Base-by-base conservation (phyloP, 2,329 filamentous ascomycete genomes). In the Aspergillus sp. region DNA sequence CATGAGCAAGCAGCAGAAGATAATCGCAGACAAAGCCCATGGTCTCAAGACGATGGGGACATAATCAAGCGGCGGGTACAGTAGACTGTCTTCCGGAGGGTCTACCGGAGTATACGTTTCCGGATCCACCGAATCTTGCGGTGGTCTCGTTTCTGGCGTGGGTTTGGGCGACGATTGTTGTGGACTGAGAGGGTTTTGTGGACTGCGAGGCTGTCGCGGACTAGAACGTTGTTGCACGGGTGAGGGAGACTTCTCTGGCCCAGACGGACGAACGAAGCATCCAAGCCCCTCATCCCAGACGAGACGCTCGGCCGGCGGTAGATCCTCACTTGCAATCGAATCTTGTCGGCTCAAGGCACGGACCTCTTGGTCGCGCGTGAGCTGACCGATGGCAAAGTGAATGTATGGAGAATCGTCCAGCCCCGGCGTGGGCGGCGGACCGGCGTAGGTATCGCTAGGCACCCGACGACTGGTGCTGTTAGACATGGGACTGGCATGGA, bases 341-440 rank as follows among this genome's bases (percentile, higher is more conserved):
- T 82, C 75, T 55, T 85, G 81, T 65, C 84, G 77, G 56, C 81
- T 78, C 57, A 82, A 79, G 10, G 83, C 82, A 58, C 80, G 77
- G 6, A 87, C 81, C 61, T 90, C 87, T 58, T 88, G 88, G 68
- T 90, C 86, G 52, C 89, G 83, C 6, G 92, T 96, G 66, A 98
- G 80, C 63, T 94, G 91, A 64, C 96, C 90, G 63, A 98, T 86
- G 46, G 94, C 93, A 73, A 95, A 96, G 64, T 90, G 90, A 63
- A 97, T 91, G 74, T 93, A 96, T 0, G 92, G 92, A 9, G 87
- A 90, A 70, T 96, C 90, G 69, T 96, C 92, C 45, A 92, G 81
- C 10, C 89, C 91, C 0, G 92, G 92, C 0, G 91, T 94, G 2
- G 82, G 80, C 12, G 81, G 78, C 54, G 78, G 78, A 16, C 73